phyloP scores from a whole-genome alignment of 2,329 filamentous ascomycete genomes.

The Ascosphaera acerosa region DNA sequence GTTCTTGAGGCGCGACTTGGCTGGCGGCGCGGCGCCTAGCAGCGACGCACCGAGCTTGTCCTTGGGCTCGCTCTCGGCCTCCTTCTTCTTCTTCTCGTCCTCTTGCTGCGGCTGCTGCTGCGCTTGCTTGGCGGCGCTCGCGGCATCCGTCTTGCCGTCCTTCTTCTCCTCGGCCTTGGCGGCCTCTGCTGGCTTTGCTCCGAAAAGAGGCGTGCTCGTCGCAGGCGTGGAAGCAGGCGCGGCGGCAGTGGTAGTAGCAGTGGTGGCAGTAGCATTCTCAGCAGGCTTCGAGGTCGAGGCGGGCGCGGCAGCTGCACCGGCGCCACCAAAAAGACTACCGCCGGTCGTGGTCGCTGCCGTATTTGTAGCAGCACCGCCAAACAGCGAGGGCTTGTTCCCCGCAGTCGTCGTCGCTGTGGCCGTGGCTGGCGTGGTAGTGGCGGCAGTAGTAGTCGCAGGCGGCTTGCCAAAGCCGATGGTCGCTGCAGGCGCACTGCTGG shows the following conservation, averaged over 20 bases:
- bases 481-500: neutral
- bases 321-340: slow-evolving; percentile 3
- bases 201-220: slow-evolving; percentile 12
- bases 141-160: slow-evolving; percentile 1
- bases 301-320: slow-evolving; percentile 2
- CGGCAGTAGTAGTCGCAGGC: slow-evolving; percentile 2
- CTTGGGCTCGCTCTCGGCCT: slow-evolving; percentile 2
- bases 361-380: slow-evolving; percentile 2
- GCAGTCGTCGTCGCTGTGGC: slow-evolving; percentile 2
- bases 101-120: slow-evolving; percentile 3
- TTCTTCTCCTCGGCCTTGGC: slow-evolving; percentile 4
- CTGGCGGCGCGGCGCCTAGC: slow-evolving; percentile 50
- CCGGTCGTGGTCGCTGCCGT: slow-evolving; percentile 6
- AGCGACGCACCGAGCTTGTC: slow-evolving; percentile 44
- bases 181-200: slow-evolving; percentile 6
- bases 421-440: slow-evolving; percentile 6
- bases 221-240: slow-evolving; percentile 11
- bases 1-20: slow-evolving; percentile 74
- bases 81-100: slow-evolving; percentile 1
- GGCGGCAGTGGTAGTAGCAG: slow-evolving; percentile 10
- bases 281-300: too few species aligned
- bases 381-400: neutral
- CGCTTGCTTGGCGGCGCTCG: too few species aligned
- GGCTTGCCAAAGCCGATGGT: slow-evolving; percentile 2
- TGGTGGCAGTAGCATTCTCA: slow-evolving; percentile 9